Conservation (phyloP, 176 grass and related monocot genomes). For the Stipa capillata region DNA sequence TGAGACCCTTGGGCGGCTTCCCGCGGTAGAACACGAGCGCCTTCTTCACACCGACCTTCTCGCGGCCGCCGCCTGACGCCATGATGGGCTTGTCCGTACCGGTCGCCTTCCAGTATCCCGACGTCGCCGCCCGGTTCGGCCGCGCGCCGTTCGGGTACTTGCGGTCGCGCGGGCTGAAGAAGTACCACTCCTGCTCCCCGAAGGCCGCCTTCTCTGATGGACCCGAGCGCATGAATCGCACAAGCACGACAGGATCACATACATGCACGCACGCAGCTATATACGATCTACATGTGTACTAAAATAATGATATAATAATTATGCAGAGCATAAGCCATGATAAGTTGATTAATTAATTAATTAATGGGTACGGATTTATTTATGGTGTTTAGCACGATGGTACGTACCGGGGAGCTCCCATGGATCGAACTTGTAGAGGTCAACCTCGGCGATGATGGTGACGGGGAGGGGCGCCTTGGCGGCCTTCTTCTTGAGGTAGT, state of each 20-base stretch:
- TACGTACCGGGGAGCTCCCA: constrained; percentile 87
- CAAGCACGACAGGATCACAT: background rate
- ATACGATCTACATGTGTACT: background rate
- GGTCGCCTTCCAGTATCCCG: constrained; percentile 96
- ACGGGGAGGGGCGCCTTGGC: constrained; percentile 60
- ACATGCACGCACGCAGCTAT: too few species aligned
- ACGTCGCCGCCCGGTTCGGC: constrained; percentile 80
- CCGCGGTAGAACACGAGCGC: constrained; percentile 92
- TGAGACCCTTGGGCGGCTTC: constrained; percentile 73
- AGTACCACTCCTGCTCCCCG: constrained; percentile 93
- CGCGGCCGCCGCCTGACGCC: constrained; percentile 20
- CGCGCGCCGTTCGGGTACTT: constrained; percentile 92
- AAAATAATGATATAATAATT: background rate
- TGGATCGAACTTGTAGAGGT: constrained; percentile 95
- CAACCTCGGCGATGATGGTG: constrained; percentile 86
- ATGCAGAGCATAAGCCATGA: background rate
- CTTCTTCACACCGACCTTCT: constrained; percentile 93
- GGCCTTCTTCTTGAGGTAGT: constrained; percentile 93
- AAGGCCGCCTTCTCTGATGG: constrained; percentile 79
- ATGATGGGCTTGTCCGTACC: constrained; percentile 90
- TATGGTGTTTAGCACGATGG: background rate
- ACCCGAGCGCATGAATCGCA: background rate
- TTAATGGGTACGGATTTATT: background rate
- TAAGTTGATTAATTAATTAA: background rate
- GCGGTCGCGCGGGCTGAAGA: constrained; percentile 92